Evolutionary conservation across 441 rosid genomes (phyloP).

Genomic region (Populus hybrid): DNA sequence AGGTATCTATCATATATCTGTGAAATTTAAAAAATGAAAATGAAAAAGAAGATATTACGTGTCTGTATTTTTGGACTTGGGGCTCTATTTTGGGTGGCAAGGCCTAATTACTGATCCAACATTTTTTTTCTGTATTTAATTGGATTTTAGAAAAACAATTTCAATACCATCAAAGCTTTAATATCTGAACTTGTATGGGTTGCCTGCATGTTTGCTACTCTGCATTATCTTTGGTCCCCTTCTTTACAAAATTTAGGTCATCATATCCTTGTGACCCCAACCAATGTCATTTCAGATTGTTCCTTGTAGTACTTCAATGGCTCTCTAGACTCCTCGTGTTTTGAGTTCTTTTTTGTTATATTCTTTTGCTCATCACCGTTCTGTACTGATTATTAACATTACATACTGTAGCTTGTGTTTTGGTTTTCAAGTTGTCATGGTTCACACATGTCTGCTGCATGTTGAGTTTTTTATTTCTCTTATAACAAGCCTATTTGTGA

Average conservation of each 20-base stretch:
- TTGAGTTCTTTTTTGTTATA: neutral
- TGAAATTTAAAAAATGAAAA: too few species aligned
- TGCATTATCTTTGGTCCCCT: neutral
- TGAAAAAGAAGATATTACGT: neutral
- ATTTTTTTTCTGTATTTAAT: neutral
- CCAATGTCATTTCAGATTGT: neutral
- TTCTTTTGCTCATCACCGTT: neutral
- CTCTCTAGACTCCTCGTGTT: neutral
- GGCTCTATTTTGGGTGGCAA: neutral
- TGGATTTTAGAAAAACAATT: conserved; percentile 7
- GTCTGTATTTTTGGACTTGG: neutral
- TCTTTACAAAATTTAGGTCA: neutral
- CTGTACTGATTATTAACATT: neutral
- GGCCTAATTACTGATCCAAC: neutral
- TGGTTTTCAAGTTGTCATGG: neutral
- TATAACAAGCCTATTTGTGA: neutral
- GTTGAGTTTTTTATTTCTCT: conserved; percentile 1
- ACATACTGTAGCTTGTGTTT: neutral
- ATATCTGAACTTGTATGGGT: neutral
- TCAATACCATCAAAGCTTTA: neutral
- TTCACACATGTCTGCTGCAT: neutral
- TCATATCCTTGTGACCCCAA: neutral
- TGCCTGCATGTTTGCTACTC: neutral
- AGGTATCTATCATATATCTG: neutral
- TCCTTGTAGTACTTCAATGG: neutral